A percentile compares a stretch with the other conserved stretches of the same genome.
Evolutionary conservation across 257 asterid genomes (phyloP).

Genomic region (Fraxinus quadrangulata): DNA sequence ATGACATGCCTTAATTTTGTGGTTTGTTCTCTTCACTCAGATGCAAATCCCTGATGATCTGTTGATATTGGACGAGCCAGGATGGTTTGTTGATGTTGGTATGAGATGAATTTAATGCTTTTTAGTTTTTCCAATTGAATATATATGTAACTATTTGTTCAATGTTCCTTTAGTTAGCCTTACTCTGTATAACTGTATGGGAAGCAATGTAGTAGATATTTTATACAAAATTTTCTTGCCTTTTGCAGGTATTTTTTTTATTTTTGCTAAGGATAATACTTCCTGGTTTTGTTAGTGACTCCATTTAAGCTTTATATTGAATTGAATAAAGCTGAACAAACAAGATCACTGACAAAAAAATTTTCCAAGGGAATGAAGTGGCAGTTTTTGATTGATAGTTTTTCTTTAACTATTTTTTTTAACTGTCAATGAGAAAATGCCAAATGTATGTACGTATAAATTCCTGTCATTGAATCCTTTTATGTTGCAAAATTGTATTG

Average conservation of each 20-base stretch:
- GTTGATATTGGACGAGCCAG: not conserved
- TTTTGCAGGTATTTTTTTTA: not conserved
- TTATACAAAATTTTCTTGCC: not conserved
- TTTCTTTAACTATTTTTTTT: too few relatives aligned
- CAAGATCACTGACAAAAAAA: too few relatives aligned
- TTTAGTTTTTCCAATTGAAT: not conserved
- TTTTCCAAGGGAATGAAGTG: too few relatives aligned
- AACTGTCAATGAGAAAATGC: too few relatives aligned
- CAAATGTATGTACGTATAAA: too few relatives aligned
- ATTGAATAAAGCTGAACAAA: too few relatives aligned
- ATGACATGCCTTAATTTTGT: not conserved
- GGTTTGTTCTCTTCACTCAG: not conserved
- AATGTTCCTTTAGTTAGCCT: too few relatives aligned
- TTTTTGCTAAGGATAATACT: not conserved
- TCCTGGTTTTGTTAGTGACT: not conserved
- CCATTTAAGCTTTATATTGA: not conserved
- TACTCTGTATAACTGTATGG: not conserved
- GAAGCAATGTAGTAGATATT: not conserved
- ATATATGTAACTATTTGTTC: not conserved
- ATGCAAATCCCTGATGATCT: not conserved
- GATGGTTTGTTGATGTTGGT: not conserved
- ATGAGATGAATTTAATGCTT: not conserved
- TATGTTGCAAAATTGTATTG: not conserved
- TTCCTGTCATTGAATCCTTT: too few relatives aligned
- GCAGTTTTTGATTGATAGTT: too few relatives aligned